Evolutionary conservation across 495 filamentous ascomycete genomes (phyloP).

Genomic region (Viridothelium virens): DNA sequence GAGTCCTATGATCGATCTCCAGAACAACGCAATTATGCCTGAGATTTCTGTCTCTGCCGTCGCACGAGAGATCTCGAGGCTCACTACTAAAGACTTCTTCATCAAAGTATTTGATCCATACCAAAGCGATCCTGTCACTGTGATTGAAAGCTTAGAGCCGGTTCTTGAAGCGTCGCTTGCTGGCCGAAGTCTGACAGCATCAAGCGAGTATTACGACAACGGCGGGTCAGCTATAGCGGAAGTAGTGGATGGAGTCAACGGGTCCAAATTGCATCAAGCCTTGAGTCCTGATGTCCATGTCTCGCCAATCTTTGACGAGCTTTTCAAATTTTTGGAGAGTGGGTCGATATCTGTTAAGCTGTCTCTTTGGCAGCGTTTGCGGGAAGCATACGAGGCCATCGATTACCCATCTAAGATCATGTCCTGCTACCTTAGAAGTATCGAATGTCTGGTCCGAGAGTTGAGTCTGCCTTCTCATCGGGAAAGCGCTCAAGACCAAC

Average conservation of each 20-base stretch:
- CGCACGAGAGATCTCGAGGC: conserved; percentile 79
- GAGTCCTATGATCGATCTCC: conserved; percentile 51
- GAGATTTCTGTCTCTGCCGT: conserved; percentile 74
- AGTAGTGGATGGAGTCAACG: conserved; percentile 12
- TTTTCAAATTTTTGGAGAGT: conserved; percentile 72
- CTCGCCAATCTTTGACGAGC: conserved; percentile 41
- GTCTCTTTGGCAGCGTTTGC: conserved; percentile 78
- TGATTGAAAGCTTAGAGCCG: conserved; percentile 89
- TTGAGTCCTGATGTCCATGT: neutral
- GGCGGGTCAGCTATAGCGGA: neutral
- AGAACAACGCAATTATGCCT: conserved; percentile 82
- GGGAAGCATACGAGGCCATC: conserved; percentile 77
- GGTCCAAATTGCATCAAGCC: conserved; percentile 12
- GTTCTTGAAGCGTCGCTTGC: conserved; percentile 53
- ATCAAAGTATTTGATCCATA: conserved; percentile 65
- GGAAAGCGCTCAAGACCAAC: conserved; percentile 51
- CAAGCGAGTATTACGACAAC: conserved; percentile 23
- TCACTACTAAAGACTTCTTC: conserved; percentile 96
- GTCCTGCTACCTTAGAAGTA: conserved; percentile 73
- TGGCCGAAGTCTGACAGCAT: neutral
- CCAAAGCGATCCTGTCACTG: conserved; percentile 60
- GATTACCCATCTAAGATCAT: conserved; percentile 78
- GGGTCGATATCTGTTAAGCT: conserved; percentile 74
- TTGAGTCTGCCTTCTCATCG: conserved; percentile 56
- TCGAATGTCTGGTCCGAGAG: conserved; percentile 71